Evolutionary conservation across 1,284 basidiomycete species (phyloP), one percentile per base, ranked within the genome.

Genomic region (Fomitiporia mediterranea): DNA sequence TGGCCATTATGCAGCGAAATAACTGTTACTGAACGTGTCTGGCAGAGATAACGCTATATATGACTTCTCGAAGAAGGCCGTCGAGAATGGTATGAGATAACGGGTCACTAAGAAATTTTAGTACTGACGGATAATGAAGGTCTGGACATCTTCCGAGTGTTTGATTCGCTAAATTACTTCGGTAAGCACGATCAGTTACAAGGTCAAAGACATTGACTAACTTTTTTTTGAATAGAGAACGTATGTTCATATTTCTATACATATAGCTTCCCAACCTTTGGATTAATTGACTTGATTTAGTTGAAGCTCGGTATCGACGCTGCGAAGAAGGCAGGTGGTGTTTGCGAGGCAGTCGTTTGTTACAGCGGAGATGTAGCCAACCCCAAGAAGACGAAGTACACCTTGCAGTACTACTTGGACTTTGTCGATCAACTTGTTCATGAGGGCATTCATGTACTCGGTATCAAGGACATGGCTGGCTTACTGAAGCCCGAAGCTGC

Each of bases 401-500:
- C 96, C 25, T 80, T 99, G 53, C 77, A 98, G 69, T 99, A 99
- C 79, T 99, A 99, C 76, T 82, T 99, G 64, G 86, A 97, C 77
- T 94, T 99, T 69, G 85, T 97, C 61, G 87, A 95, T 65, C 81
- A 98, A 74, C 87, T 99, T 54, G 94, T 99, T 61, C 78, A 83
- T 55, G 94, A 97, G 70, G 97, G 97, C 48, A 94, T 99, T 66
- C 97, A 99, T 73, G 88, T 99, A 55, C 83, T 99, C 59, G 92
- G 94, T 71, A 92, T 99, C 75, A 99, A 99, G 79, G 97, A 99
- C 70, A 99, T 99, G 97, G 97, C 97, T 61, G 97, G 97, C 70
- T 74, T 99, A 51, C 79, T 99, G 65, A 99, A 98, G 73, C 97
- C 97, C 35, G 81, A 92, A 67, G 89, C 97, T 47, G 97, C 96